phyloP scores from a whole-genome alignment of 2,329 filamentous ascomycete species.

The Dothideomycetes sp. region DNA sequence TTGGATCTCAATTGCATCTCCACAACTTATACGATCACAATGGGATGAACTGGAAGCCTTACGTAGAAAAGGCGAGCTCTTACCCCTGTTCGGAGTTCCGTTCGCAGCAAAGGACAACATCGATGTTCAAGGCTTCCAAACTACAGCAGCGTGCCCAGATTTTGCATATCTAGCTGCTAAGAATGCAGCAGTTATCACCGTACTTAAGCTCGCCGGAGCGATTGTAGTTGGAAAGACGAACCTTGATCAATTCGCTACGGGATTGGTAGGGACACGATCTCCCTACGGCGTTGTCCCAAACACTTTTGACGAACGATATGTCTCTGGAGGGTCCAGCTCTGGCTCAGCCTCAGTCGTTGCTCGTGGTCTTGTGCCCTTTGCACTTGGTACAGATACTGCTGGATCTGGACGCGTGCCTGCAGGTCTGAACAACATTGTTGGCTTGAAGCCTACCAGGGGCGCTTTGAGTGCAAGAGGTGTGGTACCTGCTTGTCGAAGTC shows the following conservation, averaged over 20 bases:
- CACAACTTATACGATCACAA: too few relatives aligned
- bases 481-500: conserved; percentile 44
- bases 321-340: conserved; percentile 47
- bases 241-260: conserved; percentile 52
- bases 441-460: conserved; percentile 39
- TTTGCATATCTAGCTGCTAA: conserved; percentile 35
- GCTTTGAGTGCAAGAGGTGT: conserved; percentile 40
- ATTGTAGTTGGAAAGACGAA: conserved; percentile 51
- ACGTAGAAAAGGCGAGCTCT: too few relatives aligned
- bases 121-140: too few relatives aligned
- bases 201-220: conserved; percentile 40
- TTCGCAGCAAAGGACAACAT: too few relatives aligned
- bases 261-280: conserved; percentile 47
- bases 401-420: conserved; percentile 44
- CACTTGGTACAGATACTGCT: conserved; percentile 47
- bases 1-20: too few relatives aligned
- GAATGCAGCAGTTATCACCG: conserved; percentile 41
- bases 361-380: conserved; percentile 42
- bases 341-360: conserved; percentile 45
- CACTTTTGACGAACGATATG: conserved; percentile 37
- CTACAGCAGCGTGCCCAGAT: conserved; percentile 41
- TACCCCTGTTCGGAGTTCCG: too few relatives aligned
- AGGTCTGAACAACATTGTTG: conserved; percentile 42
- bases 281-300: conserved; percentile 47
- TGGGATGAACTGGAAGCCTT: too few relatives aligned